Base-by-base conservation (phyloP, 1,139 yeast genomes). In the Lodderomyces beijingensis region DNA sequence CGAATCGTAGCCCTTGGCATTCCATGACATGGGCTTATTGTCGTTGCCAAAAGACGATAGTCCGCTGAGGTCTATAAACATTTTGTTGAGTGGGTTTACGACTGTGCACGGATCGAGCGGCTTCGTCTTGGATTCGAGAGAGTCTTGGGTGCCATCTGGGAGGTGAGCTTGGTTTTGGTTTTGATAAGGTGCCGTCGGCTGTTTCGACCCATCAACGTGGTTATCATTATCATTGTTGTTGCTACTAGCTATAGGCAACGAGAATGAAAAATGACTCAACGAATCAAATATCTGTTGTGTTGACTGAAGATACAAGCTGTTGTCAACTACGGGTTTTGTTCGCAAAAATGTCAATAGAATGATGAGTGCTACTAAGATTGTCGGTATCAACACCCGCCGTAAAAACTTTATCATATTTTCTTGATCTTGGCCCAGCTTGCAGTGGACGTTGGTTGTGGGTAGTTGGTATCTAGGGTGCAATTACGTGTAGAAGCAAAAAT, bases 1-100 rank as follows among this genome's bases (percentile, higher is more conserved):
- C 45, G 74, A 75, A 44, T 83, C 94, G 49, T 70, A 72, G 0
- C 94, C 94, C 39, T 70, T 70, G 3, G 89, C 77, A 28, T 67
- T 58, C 87, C 91, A 86, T 5, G 78, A 71, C 28, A 67, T 55
- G 0, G 70, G 55, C 34, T 55, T 59, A 1, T 70, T 73, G 16
- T 70, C 75, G 32, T 57, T 53, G 1, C 64, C 62, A 1, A 53
- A 25, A 2, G 74, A 52, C 1, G 80, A 70, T 22, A 78, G 53
- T 5, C 71, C 72, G 13, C 77, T 53, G 25, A 78, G 53, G 45
- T 78, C 82, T 33, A 72, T 76, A 43, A 74, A 78, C 10, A 74
- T 78, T 32, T 70, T 65, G 11, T 67, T 71, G 8, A 59, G 37
- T 0, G 81, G 79, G 38, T 75, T 73, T 9, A 65, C 50, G 1